A percentile compares a stretch with the other conserved stretches of the same genome.
Conservation (phyloP, 257 asterid genomes). For the Schizonepeta tenuifolia region DNA sequence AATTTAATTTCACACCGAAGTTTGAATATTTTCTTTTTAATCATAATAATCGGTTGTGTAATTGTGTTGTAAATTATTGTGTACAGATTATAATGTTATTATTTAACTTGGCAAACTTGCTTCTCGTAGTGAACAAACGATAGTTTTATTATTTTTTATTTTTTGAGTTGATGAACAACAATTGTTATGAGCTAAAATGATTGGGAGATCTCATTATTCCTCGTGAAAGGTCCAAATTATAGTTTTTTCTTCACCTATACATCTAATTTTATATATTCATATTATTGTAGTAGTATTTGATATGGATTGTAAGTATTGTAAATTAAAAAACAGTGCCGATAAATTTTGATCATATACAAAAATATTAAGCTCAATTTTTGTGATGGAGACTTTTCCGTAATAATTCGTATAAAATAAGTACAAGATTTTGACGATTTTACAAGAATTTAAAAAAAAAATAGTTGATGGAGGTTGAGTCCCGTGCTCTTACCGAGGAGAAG, state of each 20-base stretch:
- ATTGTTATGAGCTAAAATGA: constrained; percentile 16
- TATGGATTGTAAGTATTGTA: background rate
- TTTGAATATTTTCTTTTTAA: constrained; percentile 11
- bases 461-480: too few species aligned
- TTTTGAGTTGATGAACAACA: background rate
- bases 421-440: too few species aligned
- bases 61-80: background rate
- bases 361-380: too few species aligned
- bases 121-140: constrained; percentile 19
- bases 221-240: background rate
- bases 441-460: too few species aligned
- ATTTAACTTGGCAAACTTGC: constrained; percentile 18
- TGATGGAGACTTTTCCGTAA: too few species aligned
- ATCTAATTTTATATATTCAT: background rate
- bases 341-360: too few species aligned
- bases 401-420: too few species aligned
- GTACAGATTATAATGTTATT: background rate
- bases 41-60: background rate
- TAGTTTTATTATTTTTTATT: too few species aligned
- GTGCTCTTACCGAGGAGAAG: too few species aligned
- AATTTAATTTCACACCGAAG: background rate
- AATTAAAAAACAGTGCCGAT: too few species aligned
- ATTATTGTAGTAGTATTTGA: background rate
- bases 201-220: background rate
- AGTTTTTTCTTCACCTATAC: background rate